Base-by-base conservation (phyloP, 208 protist species). In the Trypanosoma avium region DNA sequence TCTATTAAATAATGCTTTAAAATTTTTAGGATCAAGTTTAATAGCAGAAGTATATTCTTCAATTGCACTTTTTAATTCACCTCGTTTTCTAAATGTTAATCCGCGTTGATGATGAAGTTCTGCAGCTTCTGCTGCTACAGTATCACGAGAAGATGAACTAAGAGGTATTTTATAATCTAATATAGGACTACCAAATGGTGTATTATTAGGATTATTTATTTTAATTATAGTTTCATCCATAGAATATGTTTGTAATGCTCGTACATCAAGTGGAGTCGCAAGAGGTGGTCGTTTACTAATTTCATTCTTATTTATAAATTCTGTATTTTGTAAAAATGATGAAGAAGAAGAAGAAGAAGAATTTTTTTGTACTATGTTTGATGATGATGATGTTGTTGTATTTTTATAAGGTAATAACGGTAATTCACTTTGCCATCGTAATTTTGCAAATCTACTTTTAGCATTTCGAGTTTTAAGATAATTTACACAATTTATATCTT, bases 1-100 rank as follows among this genome's bases (percentile, higher is more conserved):
- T 26, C 93, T 73, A 58, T 97, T 97, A 66, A 97, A 97, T 48
- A 89, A 69, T 2, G 91, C 84, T 46, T 90, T 95, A 70, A 96
- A 94, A 71, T 97, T 88, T 1, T 61, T 52, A 9, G 88, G 76
- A 45, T 93, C 63, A 22, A 86, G 59, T 48, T 80, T 48, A 33
- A 98, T 56, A 3, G 92, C 93, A 27, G 61, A 57, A 22, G 90
- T 91, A 70, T 97, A 98, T 59, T 94, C 75, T 17, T 57, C 59
- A 45, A 94, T 82, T 9, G 92, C 95, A 26, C 52, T 54, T n/a
- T 65, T 29, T 17, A 90, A 81, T 63, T 96, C 80, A 21, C 88
- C 88, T n/a, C 72, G 32, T 12, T 71, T 79, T 5, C 89, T 78
- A 48, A 80, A 69, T n/a, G 55, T 47, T 13, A 94, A 72, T 19